These are phyloP conservation scores for Sugiyamaella castrensis DNA, from an alignment of 1,139 yeast species.

Conservation along the genomic window DNA sequence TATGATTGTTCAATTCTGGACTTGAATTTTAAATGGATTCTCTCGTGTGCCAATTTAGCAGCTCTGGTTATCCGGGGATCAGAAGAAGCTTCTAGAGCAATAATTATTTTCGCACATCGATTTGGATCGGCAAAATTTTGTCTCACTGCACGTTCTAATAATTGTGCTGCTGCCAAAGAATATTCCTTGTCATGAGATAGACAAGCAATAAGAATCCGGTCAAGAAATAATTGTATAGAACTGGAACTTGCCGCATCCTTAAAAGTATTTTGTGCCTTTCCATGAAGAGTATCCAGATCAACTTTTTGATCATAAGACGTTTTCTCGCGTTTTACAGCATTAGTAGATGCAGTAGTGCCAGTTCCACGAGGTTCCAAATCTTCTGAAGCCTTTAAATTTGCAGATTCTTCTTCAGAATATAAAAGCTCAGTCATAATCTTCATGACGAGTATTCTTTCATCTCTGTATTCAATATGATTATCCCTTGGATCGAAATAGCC, in stretches of 20 bases:
- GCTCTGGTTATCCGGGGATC: constrained; percentile 44
- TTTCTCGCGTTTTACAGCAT: not conserved
- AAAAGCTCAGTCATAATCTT: constrained; percentile 57
- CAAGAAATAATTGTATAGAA: constrained; percentile 22
- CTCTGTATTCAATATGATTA: constrained; percentile 22
- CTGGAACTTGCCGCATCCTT: constrained; percentile 58
- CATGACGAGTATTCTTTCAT: constrained; percentile 49
- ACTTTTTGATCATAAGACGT: not conserved
- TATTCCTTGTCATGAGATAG: constrained; percentile 3
- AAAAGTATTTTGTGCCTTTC: constrained; percentile 28
- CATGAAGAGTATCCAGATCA: constrained; percentile 14
- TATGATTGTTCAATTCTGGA: constrained; percentile 65
- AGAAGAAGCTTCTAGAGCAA: constrained; percentile 64
- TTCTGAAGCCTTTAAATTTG: constrained; percentile 31
- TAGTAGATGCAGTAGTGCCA: not conserved
- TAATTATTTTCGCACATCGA: constrained; percentile 32
- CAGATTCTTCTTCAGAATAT: constrained; percentile 46
- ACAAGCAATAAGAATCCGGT: constrained; percentile 3
- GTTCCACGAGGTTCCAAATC: constrained; percentile 13
- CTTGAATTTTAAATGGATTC: constrained; percentile 62
- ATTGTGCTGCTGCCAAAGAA: constrained; percentile 3
- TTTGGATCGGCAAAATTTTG: constrained; percentile 13
- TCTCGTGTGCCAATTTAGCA: constrained; percentile 53
- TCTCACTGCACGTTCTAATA: constrained; percentile 3
- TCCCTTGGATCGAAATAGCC: constrained; percentile 1